Conservation (phyloP, 208 protist species). For the Histomonas meleagridis region DNA sequence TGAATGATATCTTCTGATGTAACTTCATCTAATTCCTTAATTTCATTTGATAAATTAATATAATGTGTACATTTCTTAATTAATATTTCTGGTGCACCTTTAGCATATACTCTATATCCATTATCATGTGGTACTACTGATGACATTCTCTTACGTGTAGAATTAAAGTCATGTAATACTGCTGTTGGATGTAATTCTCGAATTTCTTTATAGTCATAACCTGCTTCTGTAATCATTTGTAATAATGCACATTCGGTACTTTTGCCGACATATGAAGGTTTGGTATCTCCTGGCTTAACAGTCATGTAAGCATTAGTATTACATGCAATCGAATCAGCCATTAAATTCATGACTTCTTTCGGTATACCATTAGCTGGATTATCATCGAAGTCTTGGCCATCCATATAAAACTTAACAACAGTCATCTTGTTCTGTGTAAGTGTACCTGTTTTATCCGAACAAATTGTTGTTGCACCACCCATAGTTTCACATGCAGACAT, state of each 20-base stretch:
- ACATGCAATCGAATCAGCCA: neutral
- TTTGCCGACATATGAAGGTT: neutral
- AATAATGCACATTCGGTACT: conserved; percentile 19
- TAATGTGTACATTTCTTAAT: conserved; percentile 17
- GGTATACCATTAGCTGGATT: neutral
- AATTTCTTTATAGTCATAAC: conserved; percentile 29
- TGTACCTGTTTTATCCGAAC: conserved; percentile 58
- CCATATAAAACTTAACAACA: conserved; percentile 31
- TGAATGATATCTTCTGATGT: neutral
- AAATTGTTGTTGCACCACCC: conserved; percentile 52
- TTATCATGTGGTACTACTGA: neutral
- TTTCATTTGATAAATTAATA: neutral
- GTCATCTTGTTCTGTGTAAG: conserved; percentile 56
- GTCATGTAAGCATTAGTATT: conserved; percentile 31
- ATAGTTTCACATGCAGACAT: conserved; percentile 51
- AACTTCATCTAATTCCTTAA: neutral
- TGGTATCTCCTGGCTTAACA: neutral
- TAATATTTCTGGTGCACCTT: conserved; percentile 4
- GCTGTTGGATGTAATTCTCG: neutral
- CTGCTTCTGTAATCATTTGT: neutral
- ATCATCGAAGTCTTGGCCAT: neutral
- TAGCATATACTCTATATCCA: neutral
- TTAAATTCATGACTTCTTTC: neutral
- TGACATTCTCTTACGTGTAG: conserved; percentile 1
- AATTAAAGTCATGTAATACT: neutral